phyloP scores from a whole-genome alignment of 768 basidiomycete genomes.

The Amanita fuliginea region DNA sequence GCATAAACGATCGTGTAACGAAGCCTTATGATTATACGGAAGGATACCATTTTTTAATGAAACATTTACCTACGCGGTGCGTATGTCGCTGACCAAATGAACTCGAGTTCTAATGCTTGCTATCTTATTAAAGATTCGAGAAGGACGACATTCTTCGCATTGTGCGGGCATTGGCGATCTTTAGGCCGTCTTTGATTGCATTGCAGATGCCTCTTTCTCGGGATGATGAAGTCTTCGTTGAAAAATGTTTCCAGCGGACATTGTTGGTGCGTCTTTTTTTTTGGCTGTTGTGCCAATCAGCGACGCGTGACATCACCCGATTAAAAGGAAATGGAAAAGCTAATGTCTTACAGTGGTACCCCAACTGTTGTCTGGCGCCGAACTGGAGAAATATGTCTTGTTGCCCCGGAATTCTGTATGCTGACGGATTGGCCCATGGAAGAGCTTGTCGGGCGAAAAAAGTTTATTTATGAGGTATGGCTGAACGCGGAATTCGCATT shows the following conservation, averaged over 20 bases:
- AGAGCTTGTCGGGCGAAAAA: conserved; percentile 56
- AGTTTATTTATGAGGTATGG: conserved; percentile 56
- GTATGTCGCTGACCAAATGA: conserved; percentile 29
- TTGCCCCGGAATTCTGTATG: conserved; percentile 93
- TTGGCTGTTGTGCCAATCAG: conserved; percentile 4
- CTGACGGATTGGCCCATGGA: conserved; percentile 85
- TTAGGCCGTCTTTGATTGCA: conserved; percentile 93
- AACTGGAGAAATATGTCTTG: conserved; percentile 96
- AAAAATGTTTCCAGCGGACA: conserved; percentile 91
- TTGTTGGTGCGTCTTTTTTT: conserved; percentile 49
- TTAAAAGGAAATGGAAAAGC: conserved; percentile 83
- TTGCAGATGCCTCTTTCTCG: conserved; percentile 95
- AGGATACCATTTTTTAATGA: conserved; percentile 95
- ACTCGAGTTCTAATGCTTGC: conserved; percentile 27
- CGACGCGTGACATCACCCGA: conserved; percentile 9
- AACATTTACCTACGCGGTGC: conserved; percentile 76
- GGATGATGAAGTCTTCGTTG: conserved; percentile 94
- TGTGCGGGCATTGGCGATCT: conserved; percentile 89
- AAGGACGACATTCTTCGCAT: conserved; percentile 93
- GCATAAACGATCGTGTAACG: conserved; percentile 56
- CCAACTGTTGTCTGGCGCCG: conserved; percentile 97
- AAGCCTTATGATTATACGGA: conserved; percentile 91
- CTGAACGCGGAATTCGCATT: conserved; percentile 2
- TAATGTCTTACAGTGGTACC: conserved; percentile 94
- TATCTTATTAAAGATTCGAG: conserved; percentile 57